A percentile compares a stretch with the other conserved stretches of the same genome.
Conservation (phyloP, 2,329 filamentous ascomycete species). For the Fusarium sp. region DNA sequence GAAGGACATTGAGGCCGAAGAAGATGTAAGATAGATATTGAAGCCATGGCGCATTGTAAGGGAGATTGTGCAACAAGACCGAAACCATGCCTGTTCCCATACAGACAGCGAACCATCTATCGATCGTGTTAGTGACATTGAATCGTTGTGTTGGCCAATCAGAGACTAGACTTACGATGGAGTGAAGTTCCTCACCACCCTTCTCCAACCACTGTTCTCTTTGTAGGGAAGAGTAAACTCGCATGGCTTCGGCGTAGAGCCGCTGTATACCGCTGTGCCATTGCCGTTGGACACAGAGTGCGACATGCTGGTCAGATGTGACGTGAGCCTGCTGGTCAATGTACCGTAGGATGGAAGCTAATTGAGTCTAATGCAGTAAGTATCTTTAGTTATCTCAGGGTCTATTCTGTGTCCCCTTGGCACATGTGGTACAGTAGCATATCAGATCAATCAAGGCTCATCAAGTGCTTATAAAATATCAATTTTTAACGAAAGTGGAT, state of each 20-base stretch:
- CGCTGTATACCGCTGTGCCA: constrained; percentile 15
- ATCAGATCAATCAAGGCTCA: neutral
- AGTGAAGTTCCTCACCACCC: constrained; percentile 65
- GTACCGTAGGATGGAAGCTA: constrained; percentile 18
- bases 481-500: neutral
- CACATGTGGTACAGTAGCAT: too few relatives aligned
- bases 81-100: constrained; percentile 79
- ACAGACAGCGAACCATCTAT: constrained; percentile 69
- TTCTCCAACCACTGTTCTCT: constrained; percentile 57
- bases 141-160: neutral
- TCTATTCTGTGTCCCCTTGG: neutral
- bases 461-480: neutral
- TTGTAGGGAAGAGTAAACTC: constrained; percentile 46
- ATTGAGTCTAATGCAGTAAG: constrained; percentile 9
- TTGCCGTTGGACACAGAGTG: constrained; percentile 19
- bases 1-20: constrained; percentile 69
- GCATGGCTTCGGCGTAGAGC: constrained; percentile 26
- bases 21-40: constrained; percentile 70
- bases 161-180: constrained; percentile 60
- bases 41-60: constrained; percentile 70
- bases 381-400: neutral
- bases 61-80: constrained; percentile 71
- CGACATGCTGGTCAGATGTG: constrained; percentile 35
- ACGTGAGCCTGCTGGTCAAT: constrained; percentile 32
- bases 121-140: constrained; percentile 10